Evolutionary conservation across 257 asterid genomes (phyloP), one percentile per base, ranked within the genome.

Genomic region (Forsythia suspensa): DNA sequence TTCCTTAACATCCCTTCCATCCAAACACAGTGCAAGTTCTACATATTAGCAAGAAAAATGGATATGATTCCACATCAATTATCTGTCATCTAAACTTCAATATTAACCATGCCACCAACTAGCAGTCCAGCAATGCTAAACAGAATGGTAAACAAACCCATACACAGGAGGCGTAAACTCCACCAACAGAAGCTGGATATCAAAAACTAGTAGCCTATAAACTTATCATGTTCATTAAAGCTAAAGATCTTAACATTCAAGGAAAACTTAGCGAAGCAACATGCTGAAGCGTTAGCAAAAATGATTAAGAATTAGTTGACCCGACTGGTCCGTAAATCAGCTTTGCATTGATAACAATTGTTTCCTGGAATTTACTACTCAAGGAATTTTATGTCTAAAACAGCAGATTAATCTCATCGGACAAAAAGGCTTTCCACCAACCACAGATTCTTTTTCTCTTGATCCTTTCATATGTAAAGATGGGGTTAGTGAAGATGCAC

Each of bases 11-110:
- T 43, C 44, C 44, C 72, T 69, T 48, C 16, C 48, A 69, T 46
- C 76, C 79, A 77, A 72, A 78, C 43, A 73, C 42, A 68, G 18
- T 70, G 38, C 44, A 72, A 8, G 29, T 5, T 52, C 66, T 15
- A 16, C 48, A 8, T 8, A 43, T 9, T 0, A 43, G 48, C 13
- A 43, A 12, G 12, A 43, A 8, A 8, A 1, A 43, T 43, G 48
- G 48, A 43, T 43, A 43, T 43, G 48, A 43, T 43, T 43, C 48
- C 48, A 43, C 48, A 43, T 8, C 13, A 9, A 43, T 43, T 9
- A 43, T 43, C 48, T 43, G 48, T 43, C 48, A 43, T 43, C 48
- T 43, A 9, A 8, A 43, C 9, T 43, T 43, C 13, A 43, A 43
- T 43, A 43, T 43, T 8, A 43, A 29, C 34, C 34, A 29, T 29